Evolutionary conservation across 768 basidiomycete genomes (phyloP).

Genomic region (Auricularia sp.): DNA sequence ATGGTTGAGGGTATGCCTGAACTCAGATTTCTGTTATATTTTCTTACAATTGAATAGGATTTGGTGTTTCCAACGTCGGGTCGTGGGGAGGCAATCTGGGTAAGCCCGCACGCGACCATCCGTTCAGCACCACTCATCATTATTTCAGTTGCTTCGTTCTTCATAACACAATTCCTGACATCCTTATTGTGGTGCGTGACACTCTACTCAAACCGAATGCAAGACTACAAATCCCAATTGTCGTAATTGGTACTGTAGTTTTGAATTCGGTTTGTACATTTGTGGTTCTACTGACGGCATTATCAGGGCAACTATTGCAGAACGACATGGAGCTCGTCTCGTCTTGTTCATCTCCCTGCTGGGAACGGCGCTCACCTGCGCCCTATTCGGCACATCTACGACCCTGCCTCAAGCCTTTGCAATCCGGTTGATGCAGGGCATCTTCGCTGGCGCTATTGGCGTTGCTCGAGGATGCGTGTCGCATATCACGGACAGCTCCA

Average conservation of each 20-base stretch:
- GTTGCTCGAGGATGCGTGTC: slow-evolving; percentile 85
- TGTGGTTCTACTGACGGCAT: slow-evolving; percentile 9
- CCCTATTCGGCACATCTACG: slow-evolving; percentile 68
- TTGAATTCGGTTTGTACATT: background rate
- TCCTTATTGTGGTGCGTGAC: slow-evolving; percentile 71
- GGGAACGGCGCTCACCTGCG: slow-evolving; percentile 73
- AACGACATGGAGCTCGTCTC: slow-evolving; percentile 76
- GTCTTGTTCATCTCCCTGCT: slow-evolving; percentile 80
- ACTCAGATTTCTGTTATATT: slow-evolving; percentile 19
- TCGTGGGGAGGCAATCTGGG: slow-evolving; percentile 83
- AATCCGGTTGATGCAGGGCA: slow-evolving; percentile 80
- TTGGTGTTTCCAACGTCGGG: slow-evolving; percentile 73
- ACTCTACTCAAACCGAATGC: too few species aligned
- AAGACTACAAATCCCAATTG: too few species aligned
- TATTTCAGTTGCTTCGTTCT: slow-evolving; percentile 64
- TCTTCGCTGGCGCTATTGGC: slow-evolving; percentile 90
- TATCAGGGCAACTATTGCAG: slow-evolving; percentile 75
- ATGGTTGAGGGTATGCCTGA: slow-evolving; percentile 72
- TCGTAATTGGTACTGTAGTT: background rate
- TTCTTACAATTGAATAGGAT: slow-evolving; percentile 40
- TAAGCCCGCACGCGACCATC: slow-evolving; percentile 22
- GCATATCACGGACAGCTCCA: slow-evolving; percentile 80
- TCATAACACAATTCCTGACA: slow-evolving; percentile 92
- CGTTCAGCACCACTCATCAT: slow-evolving; percentile 2
- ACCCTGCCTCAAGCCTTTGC: slow-evolving; percentile 71